Conservation (phyloP, 208 protist species). For the Acanthamoeba quina region DNA sequence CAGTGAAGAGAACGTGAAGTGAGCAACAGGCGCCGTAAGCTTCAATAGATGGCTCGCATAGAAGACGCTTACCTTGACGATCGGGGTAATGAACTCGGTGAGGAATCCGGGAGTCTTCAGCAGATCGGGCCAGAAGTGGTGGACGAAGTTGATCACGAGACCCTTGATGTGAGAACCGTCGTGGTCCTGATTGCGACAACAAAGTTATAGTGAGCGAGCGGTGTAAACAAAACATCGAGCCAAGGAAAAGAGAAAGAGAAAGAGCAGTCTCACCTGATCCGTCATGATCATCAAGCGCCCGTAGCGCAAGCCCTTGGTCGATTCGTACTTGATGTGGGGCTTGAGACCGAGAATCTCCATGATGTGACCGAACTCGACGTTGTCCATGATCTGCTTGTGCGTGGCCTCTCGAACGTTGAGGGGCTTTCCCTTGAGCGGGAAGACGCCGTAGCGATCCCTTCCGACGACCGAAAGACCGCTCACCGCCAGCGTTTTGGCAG, state of each 20-base stretch:
- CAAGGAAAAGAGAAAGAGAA: no score
- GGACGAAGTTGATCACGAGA: constrained; percentile 99
- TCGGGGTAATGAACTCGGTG: constrained; percentile 99
- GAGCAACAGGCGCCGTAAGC: background rate
- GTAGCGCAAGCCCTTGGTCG: constrained; percentile 97
- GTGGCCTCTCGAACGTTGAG: constrained; percentile 99
- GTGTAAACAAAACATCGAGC: background rate
- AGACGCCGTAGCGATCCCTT: constrained; percentile 99
- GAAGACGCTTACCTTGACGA: constrained; percentile 97
- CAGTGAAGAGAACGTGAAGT: constrained; percentile 2
- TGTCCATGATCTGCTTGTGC: constrained; percentile 95
- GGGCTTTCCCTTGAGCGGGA: constrained; percentile 98
- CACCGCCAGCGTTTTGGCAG: constrained; percentile 92
- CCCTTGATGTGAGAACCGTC: constrained; percentile 99
- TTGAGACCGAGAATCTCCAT: constrained; percentile 93
- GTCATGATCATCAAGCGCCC: constrained; percentile 99
- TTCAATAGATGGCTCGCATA: background rate
- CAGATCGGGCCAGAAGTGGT: constrained; percentile 99
- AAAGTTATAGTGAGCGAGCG: constrained; percentile 48
- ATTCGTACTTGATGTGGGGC: constrained; percentile 88
- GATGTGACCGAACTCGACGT: constrained; percentile 96
- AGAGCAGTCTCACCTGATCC: constrained; percentile 94
- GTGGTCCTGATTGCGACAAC: constrained; percentile 93
- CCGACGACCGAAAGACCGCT: constrained; percentile 98
- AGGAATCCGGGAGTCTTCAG: constrained; percentile 97